phyloP scores from a whole-genome alignment of 768 basidiomycete genomes.

The Cubamyces lactineus region DNA sequence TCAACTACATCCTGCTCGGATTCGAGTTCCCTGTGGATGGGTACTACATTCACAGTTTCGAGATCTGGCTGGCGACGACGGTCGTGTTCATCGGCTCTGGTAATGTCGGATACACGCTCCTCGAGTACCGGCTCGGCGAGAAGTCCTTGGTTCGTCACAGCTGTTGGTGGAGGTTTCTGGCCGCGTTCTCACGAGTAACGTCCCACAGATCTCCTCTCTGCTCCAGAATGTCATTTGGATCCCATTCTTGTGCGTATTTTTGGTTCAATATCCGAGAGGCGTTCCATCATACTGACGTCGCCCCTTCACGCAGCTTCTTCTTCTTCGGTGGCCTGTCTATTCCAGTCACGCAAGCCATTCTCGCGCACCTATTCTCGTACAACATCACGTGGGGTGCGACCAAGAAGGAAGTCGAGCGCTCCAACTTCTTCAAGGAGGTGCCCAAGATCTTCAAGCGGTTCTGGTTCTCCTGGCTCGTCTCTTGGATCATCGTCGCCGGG shows the following conservation, averaged over 20 bases:
- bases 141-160: slow-evolving; percentile 30
- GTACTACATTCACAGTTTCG: slow-evolving; percentile 79
- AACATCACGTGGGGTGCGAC: slow-evolving; percentile 82
- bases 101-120: slow-evolving; percentile 67
- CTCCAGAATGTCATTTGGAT: slow-evolving; percentile 41
- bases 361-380: slow-evolving; percentile 75
- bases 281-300: slow-evolving; percentile 2
- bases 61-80: slow-evolving; percentile 77
- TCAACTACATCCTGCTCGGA: slow-evolving; percentile 78
- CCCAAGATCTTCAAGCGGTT: slow-evolving; percentile 84
- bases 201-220: slow-evolving; percentile 30
- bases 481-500: slow-evolving; percentile 52
- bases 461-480: slow-evolving; percentile 64
- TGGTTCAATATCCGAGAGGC: background rate
- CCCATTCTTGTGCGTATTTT: slow-evolving; percentile 41
- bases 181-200: background rate
- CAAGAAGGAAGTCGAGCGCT: slow-evolving; percentile 82
- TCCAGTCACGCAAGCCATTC: slow-evolving; percentile 64
- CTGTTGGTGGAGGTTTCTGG: background rate
- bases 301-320: slow-evolving; percentile 59
- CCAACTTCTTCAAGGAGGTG: slow-evolving; percentile 90
- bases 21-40: slow-evolving; percentile 74
- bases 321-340: slow-evolving; percentile 79
- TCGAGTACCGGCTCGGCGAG: slow-evolving; percentile 72
- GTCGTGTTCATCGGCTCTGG: slow-evolving; percentile 80